Evolutionary conservation across 768 basidiomycete species (phyloP).

Genomic region (Podaxis rugospora): DNA sequence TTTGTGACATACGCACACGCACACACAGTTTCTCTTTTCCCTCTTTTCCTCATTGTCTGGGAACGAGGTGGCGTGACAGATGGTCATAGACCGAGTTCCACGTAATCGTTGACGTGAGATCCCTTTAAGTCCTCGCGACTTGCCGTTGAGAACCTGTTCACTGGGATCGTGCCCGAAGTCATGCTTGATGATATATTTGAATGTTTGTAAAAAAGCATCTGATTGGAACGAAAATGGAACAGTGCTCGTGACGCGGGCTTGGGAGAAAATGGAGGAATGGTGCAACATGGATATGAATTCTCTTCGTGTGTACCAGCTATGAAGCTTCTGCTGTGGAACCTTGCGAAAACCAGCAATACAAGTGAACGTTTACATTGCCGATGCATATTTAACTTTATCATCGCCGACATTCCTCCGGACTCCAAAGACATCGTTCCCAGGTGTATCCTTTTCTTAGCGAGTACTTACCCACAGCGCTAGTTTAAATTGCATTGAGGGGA

Average conservation of each 20-base stretch:
- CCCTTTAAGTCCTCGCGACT: too few species aligned
- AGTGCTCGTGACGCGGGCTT: not conserved
- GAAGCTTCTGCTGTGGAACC: not conserved
- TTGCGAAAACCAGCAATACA: not conserved
- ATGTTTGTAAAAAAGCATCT: not conserved
- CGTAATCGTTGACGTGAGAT: too few species aligned
- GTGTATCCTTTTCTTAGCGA: not conserved
- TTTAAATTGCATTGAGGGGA: not conserved
- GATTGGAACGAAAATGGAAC: not conserved
- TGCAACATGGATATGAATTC: not conserved
- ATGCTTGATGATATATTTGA: too few species aligned
- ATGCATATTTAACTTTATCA: not conserved
- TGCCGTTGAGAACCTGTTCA: too few species aligned
- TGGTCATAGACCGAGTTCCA: too few species aligned
- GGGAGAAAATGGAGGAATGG: not conserved
- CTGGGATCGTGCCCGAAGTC: too few species aligned
- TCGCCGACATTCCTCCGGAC: conserved; percentile 1
- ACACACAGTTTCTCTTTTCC: too few species aligned
- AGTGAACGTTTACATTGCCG: not conserved
- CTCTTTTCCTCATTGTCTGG: too few species aligned
- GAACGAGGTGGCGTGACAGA: too few species aligned
- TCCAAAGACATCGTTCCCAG: not conserved
- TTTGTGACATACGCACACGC: too few species aligned
- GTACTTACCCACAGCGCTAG: not conserved
- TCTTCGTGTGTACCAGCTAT: not conserved